Base-by-base conservation (phyloP, 2,329 filamentous ascomycete species). In the Xylariales sp. region DNA sequence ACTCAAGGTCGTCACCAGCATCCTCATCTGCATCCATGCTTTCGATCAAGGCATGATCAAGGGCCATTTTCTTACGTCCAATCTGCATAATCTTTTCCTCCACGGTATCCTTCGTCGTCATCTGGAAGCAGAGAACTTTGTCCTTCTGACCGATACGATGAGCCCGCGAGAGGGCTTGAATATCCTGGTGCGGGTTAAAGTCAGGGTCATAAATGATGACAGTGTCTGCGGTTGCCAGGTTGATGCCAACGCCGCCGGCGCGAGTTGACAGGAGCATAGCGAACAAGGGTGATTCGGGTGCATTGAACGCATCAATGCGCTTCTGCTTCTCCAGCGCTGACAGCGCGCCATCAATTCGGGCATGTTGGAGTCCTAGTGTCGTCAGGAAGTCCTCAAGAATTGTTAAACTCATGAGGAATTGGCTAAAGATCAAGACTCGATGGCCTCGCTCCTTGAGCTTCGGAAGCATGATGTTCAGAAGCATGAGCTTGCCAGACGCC, bases 61-160 rank as follows among this genome's bases (percentile, higher is more conserved):
- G 76, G 0, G 88, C 88, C 80, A 98, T 88, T 67, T 98, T 98
- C 64, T 88, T 94, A 53, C 88, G 85, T 5, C 93, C 93, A 52
- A 95, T 88, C 60, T 96, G 88, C 71, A 97, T 86, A 41, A 98
- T 97, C 58, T 91, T 90, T 64, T 98, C 93, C 60, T 98, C 93
- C 0, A 86, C 88, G 20, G 84, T 91, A 29, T 84, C 79, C 45
- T 90, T 85, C 2, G 89, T 97, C 71, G 95, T 88, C 1, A 98
- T 69, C 59, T 97, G 91, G 55, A 97, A 95, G 50, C 94, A 95
- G 2, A 98, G 74, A 0, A 98, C 93, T 54, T 94, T 96, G 51
- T 93, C 89, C 62, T 89, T 88, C 63, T 98, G 94, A 0, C 94
- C 94, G 48, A 98, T 97, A 19, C 93, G 84, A 63, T 98, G 93